Conservation (phyloP, 345 rosid species). For the Gossypium longicalyx region DNA sequence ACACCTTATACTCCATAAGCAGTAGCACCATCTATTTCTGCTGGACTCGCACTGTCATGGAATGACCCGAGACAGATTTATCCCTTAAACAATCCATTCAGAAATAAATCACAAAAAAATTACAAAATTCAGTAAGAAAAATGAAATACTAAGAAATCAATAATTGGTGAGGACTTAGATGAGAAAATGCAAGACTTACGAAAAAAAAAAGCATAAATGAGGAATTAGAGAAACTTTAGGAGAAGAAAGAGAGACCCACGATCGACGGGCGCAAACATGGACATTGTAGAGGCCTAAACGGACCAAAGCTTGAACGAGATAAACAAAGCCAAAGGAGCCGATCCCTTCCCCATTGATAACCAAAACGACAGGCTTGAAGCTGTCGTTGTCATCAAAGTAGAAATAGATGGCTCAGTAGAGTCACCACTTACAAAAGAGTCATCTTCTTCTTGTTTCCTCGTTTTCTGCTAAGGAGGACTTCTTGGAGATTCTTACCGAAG, state of each 20-base stretch:
- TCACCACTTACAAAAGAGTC: constrained; percentile 8
- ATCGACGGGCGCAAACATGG: constrained; percentile 91
- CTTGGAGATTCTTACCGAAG: constrained; percentile 76
- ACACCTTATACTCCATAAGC: constrained; percentile 87
- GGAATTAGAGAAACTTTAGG: not conserved
- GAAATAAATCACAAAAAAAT: constrained; percentile 22
- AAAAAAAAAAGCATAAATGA: not conserved
- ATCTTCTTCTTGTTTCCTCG: constrained; percentile 23
- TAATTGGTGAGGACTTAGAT: constrained; percentile 1
- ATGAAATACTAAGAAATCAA: not conserved
- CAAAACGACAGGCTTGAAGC: constrained; percentile 71
- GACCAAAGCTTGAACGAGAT: constrained; percentile 88
- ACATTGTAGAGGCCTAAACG: constrained; percentile 67
- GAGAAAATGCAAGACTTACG: not conserved
- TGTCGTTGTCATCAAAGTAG: constrained; percentile 41
- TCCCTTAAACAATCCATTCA: constrained; percentile 58
- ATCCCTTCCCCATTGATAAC: constrained; percentile 86
- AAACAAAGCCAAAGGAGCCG: constrained; percentile 82
- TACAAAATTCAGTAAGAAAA: constrained; percentile 2
- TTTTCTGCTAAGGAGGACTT: constrained; percentile 61
- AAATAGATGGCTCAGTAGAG: constrained; percentile 49
- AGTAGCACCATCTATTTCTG: constrained; percentile 58
- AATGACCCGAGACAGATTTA: constrained; percentile 76
- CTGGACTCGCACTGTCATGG: constrained; percentile 70
- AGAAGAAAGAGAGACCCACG: constrained; percentile 40